Evolutionary conservation across 2,329 filamentous ascomycete genomes (phyloP).

Genomic region (Aspergillus sp.): DNA sequence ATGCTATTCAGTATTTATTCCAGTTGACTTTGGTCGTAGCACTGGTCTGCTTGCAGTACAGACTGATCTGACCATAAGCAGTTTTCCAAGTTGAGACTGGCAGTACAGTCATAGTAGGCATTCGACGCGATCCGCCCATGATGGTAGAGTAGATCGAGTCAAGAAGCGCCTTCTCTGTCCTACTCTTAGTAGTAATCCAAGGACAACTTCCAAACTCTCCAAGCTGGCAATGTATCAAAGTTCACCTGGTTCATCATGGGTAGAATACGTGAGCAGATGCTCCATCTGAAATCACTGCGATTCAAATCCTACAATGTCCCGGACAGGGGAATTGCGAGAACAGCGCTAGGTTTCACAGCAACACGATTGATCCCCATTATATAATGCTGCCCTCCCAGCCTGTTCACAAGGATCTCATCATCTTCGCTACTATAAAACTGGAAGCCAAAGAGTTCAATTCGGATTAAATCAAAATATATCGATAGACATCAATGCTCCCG

Average conservation of each 20-base stretch:
- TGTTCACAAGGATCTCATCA: background rate
- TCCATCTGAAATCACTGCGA: background rate
- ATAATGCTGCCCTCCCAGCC: background rate
- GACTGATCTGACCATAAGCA: background rate
- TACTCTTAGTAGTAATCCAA: background rate
- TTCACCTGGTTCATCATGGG: background rate
- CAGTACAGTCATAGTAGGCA: background rate
- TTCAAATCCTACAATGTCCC: background rate
- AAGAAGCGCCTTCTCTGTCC: background rate
- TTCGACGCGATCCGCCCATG: background rate
- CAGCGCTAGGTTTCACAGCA: background rate
- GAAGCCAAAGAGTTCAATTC: background rate
- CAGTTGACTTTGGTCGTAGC: background rate
- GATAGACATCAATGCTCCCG: background rate
- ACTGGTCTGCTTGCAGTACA: background rate
- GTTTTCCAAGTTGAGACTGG: background rate
- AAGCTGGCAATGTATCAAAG: background rate
- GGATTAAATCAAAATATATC: background rate
- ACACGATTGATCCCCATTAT: background rate
- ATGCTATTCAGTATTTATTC: background rate
- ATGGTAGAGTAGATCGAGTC: background rate
- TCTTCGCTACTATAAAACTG: background rate
- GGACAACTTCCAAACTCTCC: background rate
- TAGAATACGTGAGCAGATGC: background rate
- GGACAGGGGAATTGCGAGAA: background rate